A percentile compares a stretch with the other conserved stretches of the same genome.
Conservation (phyloP, 2,329 filamentous ascomycete species). For the Aspergillus piperis region DNA sequence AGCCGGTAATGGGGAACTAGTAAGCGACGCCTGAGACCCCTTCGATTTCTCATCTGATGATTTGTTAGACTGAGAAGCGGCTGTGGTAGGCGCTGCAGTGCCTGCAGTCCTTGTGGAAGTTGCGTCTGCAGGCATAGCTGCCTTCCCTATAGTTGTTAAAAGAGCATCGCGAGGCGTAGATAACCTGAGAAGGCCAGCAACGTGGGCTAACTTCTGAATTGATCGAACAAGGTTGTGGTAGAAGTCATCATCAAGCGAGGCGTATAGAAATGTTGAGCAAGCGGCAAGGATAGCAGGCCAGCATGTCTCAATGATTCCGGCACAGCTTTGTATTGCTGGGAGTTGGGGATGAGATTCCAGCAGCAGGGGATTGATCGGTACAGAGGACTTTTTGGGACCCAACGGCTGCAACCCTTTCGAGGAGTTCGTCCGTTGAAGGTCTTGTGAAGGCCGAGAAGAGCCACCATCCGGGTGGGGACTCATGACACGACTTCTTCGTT, state of each 20-base stretch:
- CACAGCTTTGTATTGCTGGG: slow-evolving; percentile 72
- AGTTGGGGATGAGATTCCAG: slow-evolving; percentile 72
- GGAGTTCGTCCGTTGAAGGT: slow-evolving; percentile 35
- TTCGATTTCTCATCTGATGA: slow-evolving; percentile 33
- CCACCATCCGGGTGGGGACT: slow-evolving; percentile 40
- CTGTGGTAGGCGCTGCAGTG: slow-evolving; percentile 15
- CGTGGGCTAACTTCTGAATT: slow-evolving; percentile 93
- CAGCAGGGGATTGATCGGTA: slow-evolving; percentile 77
- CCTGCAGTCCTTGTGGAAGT: slow-evolving; percentile 25
- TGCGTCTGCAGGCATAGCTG: slow-evolving; percentile 80
- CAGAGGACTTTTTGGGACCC: slow-evolving; percentile 30
- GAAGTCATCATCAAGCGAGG: slow-evolving; percentile 87
- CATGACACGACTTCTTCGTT: slow-evolving; percentile 44
- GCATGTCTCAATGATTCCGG: slow-evolving; percentile 81
- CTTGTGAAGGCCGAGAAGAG: slow-evolving; percentile 28
- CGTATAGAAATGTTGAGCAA: slow-evolving; percentile 92
- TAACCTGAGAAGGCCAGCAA: slow-evolving; percentile 83
- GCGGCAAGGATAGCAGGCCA: slow-evolving; percentile 96
- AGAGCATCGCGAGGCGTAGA: slow-evolving; percentile 90
- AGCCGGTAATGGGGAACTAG: slow-evolving; percentile 27
- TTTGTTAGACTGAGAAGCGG: slow-evolving; percentile 26
- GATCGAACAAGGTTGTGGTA: slow-evolving; percentile 90
- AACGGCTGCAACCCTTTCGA: slow-evolving; percentile 25
- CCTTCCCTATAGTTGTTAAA: slow-evolving; percentile 88
- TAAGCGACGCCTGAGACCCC: slow-evolving; percentile 28